These are phyloP conservation scores for Phytophthora meadii DNA, from an alignment of 352 stramenopile species.

Conservation along the genomic window DNA sequence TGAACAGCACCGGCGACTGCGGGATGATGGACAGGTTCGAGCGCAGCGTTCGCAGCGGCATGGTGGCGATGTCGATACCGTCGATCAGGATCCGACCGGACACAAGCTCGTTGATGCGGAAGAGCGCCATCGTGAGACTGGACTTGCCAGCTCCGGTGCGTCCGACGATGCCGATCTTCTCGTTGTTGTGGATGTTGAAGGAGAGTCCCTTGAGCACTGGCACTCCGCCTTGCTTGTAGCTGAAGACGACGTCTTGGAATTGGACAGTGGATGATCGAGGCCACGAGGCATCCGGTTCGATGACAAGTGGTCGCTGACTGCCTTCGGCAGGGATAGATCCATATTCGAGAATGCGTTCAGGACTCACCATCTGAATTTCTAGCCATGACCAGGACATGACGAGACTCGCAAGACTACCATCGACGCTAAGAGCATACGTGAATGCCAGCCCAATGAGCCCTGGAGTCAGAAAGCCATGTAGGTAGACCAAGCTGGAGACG, in stretches of 20 bases:
- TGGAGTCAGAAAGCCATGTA: conserved; percentile 45
- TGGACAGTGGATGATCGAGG: conserved; percentile 67
- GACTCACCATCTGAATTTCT: conserved; percentile 61
- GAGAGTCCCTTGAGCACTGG: conserved; percentile 10
- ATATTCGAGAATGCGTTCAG: conserved; percentile 58
- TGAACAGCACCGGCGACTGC: conserved; percentile 91
- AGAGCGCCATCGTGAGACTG: conserved; percentile 86
- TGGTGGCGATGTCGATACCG: conserved; percentile 42
- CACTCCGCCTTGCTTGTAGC: conserved; percentile 71
- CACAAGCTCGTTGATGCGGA: conserved; percentile 85
- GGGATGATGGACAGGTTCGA: conserved; percentile 36
- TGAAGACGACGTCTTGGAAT: conserved; percentile 85
- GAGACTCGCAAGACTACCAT: conserved; percentile 73
- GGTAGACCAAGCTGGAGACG: conserved; percentile 48
- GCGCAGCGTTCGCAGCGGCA: conserved; percentile 40
- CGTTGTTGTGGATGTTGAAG: no score
- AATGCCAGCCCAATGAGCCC: conserved; percentile 87
- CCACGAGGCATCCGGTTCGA: conserved; percentile 54
- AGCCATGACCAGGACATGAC: conserved; percentile 36
- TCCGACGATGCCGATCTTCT: conserved; percentile 89
- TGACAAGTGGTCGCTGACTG: conserved; percentile 22
- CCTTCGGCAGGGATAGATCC: conserved; percentile 32
- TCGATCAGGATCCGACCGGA: conserved; percentile 57
- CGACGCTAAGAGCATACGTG: conserved; percentile 87
- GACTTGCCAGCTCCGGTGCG: conserved; percentile 89